phyloP scores from a whole-genome alignment of 805 yeast species.

The Candida suzukii region DNA sequence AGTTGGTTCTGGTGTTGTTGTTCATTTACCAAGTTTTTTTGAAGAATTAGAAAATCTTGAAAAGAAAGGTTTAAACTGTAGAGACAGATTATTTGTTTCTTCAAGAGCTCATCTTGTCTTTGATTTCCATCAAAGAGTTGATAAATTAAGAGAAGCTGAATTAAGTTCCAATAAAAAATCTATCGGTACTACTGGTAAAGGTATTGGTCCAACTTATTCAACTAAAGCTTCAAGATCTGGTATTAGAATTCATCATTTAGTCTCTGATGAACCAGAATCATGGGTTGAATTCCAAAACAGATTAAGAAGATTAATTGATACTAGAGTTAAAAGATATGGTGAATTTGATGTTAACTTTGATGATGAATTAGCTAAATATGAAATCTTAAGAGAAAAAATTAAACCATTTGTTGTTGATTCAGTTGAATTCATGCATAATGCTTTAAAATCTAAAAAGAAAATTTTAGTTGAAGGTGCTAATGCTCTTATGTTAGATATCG shows the following conservation, averaged over 20 bases:
- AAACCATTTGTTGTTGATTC: constrained; percentile 94
- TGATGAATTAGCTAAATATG: constrained; percentile 72
- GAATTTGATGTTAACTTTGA: constrained; percentile 83
- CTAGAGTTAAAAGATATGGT: constrained; percentile 89
- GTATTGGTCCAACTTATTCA: constrained; percentile 97
- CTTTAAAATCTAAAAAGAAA: constrained; percentile 70
- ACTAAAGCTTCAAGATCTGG: constrained; percentile 97
- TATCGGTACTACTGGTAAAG: constrained; percentile 98
- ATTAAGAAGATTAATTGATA: constrained; percentile 67
- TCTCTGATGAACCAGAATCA: constrained; percentile 79
- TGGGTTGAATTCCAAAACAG: constrained; percentile 86
- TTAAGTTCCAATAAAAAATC: constrained; percentile 71
- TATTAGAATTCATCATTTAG: constrained; percentile 92
- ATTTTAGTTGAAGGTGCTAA: constrained; percentile 97
- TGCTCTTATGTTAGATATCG: constrained; percentile 95
- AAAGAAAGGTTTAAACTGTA: constrained; percentile 70
- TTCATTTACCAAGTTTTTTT: constrained; percentile 91
- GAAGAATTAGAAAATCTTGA: constrained; percentile 77
- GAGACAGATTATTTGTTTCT: constrained; percentile 76
- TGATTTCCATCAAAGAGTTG: constrained; percentile 97
- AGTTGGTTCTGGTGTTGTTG: constrained; percentile 94
- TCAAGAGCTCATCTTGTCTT: constrained; percentile 95
- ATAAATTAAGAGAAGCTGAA: constrained; percentile 91
- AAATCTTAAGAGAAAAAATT: constrained; percentile 61
- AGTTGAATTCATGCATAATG: constrained; percentile 73